A percentile compares a stretch with the other conserved stretches of the same genome.
Conservation (phyloP, 495 filamentous ascomycete genomes). For the Margaritispora aquatica region DNA sequence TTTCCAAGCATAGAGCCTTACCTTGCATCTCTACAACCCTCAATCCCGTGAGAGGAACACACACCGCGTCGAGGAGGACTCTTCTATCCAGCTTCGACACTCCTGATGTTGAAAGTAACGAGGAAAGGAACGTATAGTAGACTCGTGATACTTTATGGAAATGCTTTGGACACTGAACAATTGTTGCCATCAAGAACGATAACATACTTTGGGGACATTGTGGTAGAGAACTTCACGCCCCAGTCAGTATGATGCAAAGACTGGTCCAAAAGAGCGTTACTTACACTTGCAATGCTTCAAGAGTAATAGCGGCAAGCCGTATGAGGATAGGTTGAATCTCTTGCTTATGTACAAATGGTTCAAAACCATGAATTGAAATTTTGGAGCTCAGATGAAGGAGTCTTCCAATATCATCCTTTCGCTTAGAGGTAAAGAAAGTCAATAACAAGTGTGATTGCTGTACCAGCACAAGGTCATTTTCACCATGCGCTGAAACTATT, state of each 20-base stretch:
- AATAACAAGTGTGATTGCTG: slow-evolving; percentile 25
- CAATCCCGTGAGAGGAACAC: slow-evolving; percentile 4
- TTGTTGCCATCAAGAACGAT: slow-evolving; percentile 15
- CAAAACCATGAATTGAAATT: slow-evolving; percentile 9
- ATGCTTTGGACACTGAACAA: slow-evolving; percentile 4
- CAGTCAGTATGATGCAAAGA: neutral
- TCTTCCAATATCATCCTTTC: slow-evolving; percentile 19
- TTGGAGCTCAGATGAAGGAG: slow-evolving; percentile 12
- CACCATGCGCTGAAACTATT: slow-evolving; percentile 1
- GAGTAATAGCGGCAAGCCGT: slow-evolving; percentile 38
- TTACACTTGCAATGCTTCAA: slow-evolving; percentile 34
- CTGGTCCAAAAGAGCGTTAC: neutral
- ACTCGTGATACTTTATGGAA: slow-evolving; percentile 9
- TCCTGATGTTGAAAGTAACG: slow-evolving; percentile 2
- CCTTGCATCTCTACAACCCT: neutral
- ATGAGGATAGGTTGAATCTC: slow-evolving; percentile 26
- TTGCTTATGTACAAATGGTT: slow-evolving; percentile 8
- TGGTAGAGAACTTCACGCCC: slow-evolving; percentile 17
- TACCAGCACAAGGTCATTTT: slow-evolving; percentile 19
- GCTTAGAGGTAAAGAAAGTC: slow-evolving; percentile 23
- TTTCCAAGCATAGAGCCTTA: neutral
- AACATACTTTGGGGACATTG: slow-evolving; percentile 8
- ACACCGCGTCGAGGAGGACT: neutral
- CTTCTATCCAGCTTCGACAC: slow-evolving; percentile 7
- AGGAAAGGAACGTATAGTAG: slow-evolving; percentile 22